Conservation (phyloP, 2,329 filamentous ascomycete species). For the Colletotrichum cordylinicola region DNA sequence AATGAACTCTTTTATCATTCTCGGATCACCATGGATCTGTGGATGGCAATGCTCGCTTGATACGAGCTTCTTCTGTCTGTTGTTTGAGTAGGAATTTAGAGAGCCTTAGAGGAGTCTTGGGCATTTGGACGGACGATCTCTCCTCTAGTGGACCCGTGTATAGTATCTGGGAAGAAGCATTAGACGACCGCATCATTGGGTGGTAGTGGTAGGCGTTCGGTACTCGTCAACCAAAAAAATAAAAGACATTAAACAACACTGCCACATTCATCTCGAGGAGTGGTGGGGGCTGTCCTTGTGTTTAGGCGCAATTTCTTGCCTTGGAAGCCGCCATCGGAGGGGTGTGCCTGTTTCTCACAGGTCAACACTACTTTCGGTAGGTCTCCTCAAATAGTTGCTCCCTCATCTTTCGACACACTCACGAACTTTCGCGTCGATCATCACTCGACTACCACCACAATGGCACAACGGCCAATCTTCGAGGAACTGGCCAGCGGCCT, state of each 20-base stretch:
- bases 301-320: background rate
- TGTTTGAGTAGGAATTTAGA: conserved; percentile 27
- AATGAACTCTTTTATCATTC: conserved; percentile 11
- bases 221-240: conserved; percentile 3
- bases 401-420: background rate
- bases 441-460: background rate
- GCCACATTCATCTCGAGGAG: background rate
- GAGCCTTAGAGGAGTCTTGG: conserved; percentile 23
- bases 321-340: background rate
- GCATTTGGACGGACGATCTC: conserved; percentile 57
- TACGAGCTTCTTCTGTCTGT: conserved; percentile 18
- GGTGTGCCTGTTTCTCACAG: background rate
- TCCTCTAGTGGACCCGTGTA: conserved; percentile 59
- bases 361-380: background rate
- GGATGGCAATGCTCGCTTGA: conserved; percentile 22
- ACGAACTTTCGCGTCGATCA: background rate
- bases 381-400: background rate
- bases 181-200: conserved; percentile 40
- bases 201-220: conserved; percentile 19
- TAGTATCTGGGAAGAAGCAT: conserved; percentile 53
- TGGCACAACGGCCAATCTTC: background rate
- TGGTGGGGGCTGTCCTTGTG: background rate
- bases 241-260: background rate
- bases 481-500: background rate
- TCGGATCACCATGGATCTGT: conserved; percentile 6